Base-by-base conservation (phyloP, 2,329 filamentous ascomycete species). In the Aspergillus brunneoviolaceus region DNA sequence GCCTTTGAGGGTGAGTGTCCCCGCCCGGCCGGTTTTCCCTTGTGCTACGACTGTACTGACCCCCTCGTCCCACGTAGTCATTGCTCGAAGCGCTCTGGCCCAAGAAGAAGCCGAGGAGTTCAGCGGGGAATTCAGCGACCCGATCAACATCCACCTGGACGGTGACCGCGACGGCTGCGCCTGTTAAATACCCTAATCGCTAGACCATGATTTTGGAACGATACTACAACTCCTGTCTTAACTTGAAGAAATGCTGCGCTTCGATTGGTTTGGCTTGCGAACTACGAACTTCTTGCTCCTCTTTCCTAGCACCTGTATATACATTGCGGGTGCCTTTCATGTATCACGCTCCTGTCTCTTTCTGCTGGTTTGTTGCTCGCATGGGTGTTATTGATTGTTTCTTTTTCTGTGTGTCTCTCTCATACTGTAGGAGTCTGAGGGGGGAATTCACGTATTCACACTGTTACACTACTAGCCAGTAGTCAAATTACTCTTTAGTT, bases 91-190 rank as follows among this genome's bases (percentile, higher is more conserved):
- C 74, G 95, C 95, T 19, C 85, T 99, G 49, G 91, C 91, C 19
- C 95, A 99, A 79, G 95, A 99, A 80, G 95, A 98, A 79, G 94
- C 93, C 1, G 94, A 97, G 75, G 95, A 99, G 77, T 99, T 96
- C 79, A 96, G 90, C 76, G 92, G 92, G 62, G 95, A 98, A 76
- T 99, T 96, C 82, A 92, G 92, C 72, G 95, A 98, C 75, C 94
- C 94, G 54, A 98, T 99, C 80, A 96, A 96, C 77, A 97, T 99
- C 76, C 92, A 96, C 79, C 90, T 97, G 69, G 93, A 96, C 79
- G 92, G 92, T 76, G 91, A 96, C 71, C 88, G 91, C 70, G 92
- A 96, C 72, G 92, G 93, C 59, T 99, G 95, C 79, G 88, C 93
- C 70, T 99, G 95, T 82, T 99, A 84, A 84, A 12, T 70, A 69